Percentiles rank a stretch among this genome's conserved stretches.
phyloP scores from a whole-genome alignment of 2,329 filamentous ascomycete genomes.

The Fusarium nodosum region DNA sequence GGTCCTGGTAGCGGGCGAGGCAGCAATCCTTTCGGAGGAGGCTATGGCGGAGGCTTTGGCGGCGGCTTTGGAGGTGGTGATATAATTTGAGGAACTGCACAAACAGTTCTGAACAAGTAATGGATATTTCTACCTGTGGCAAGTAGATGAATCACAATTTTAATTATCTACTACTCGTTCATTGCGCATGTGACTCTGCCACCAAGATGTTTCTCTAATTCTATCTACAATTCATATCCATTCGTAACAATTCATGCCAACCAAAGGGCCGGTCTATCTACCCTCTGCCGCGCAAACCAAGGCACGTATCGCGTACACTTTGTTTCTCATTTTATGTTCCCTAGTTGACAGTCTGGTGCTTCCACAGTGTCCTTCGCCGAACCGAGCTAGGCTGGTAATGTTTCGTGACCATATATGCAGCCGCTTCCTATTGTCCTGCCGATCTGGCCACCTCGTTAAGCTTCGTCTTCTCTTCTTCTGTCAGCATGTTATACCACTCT shows the following conservation, averaged over 20 bases:
- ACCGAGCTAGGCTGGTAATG: conserved; percentile 13
- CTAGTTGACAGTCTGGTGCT: not conserved
- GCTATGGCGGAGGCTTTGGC: conserved; percentile 52
- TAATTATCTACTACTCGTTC: not conserved
- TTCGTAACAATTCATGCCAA: conserved; percentile 35
- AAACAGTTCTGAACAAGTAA: not conserved
- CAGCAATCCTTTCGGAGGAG: conserved; percentile 57
- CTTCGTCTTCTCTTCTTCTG: conserved; percentile 69
- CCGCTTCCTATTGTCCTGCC: conserved; percentile 50
- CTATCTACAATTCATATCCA: conserved; percentile 44
- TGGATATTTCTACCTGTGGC: not conserved
- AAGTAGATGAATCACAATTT: conserved; percentile 32
- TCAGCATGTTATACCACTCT: conserved; percentile 68
- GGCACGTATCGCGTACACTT: not conserved
- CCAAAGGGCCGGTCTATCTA: conserved; percentile 31
- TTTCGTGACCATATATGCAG: conserved; percentile 1
- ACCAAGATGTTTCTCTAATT: conserved; percentile 33
- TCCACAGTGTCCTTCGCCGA: conserved; percentile 22
- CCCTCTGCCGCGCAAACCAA: conserved; percentile 5
- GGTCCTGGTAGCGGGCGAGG: conserved; percentile 59
- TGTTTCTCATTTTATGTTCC: not conserved
- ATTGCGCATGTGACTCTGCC: conserved; percentile 9
- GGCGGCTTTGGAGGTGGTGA: conserved; percentile 45
- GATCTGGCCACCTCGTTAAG: conserved; percentile 65
- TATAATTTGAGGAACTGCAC: conserved; percentile 46